Evolutionary conservation across 2,329 filamentous ascomycete species (phyloP).

Genomic region (Venturia pyrina): DNA sequence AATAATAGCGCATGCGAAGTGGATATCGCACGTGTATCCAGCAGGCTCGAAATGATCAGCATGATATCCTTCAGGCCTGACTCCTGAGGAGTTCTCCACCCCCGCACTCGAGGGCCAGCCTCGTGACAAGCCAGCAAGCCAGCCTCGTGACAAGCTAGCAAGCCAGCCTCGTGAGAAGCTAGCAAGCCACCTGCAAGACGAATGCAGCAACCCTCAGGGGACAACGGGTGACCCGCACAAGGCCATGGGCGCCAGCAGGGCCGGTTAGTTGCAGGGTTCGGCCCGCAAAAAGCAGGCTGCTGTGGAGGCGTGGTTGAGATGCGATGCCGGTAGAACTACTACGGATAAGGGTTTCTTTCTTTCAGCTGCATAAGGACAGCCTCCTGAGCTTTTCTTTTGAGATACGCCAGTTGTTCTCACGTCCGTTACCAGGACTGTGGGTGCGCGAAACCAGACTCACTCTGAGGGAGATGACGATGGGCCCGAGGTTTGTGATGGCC

Average conservation of each 20-base stretch:
- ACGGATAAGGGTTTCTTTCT: no score
- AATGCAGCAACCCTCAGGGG: background rate
- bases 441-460: background rate
- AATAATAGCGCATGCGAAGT: background rate
- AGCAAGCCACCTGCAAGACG: background rate
- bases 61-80: background rate
- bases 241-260: background rate
- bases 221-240: background rate
- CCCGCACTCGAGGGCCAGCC: background rate
- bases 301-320: background rate
- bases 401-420: background rate
- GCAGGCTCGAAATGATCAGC: background rate
- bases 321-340: background rate
- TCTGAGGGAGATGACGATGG: background rate
- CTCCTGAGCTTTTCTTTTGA: background rate
- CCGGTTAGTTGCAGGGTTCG: background rate
- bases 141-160: no score
- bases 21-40: background rate
- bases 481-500: background rate
- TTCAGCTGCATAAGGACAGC: background rate
- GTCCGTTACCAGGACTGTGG: background rate
- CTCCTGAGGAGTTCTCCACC: no score
- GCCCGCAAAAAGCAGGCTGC: background rate
- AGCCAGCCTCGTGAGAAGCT: background rate
- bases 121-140: no score